These are phyloP conservation scores for Anisodus tanguticus DNA, from an alignment of 257 asterid species.

Conservation along the genomic window DNA sequence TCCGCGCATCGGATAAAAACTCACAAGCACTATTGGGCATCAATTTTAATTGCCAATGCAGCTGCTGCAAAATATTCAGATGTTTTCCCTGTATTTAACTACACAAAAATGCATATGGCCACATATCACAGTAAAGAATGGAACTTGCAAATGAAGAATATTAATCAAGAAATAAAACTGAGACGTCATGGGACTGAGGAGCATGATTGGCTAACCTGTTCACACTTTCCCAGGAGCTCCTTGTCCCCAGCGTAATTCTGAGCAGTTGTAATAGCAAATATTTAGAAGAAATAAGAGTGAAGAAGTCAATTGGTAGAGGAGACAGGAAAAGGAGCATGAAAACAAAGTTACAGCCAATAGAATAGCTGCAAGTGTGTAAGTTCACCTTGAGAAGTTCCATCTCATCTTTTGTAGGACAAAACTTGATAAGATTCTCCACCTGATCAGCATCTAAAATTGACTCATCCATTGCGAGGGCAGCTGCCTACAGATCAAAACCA, in stretches of 20 bases:
- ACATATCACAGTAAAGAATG: background rate
- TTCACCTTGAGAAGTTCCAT: constrained; percentile 97
- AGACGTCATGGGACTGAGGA: background rate
- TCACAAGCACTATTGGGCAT: constrained; percentile 9
- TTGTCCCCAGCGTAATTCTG: constrained; percentile 88
- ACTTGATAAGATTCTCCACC: constrained; percentile 94
- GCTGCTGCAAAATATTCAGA: constrained; percentile 11
- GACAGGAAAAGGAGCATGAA: background rate
- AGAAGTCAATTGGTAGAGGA: background rate
- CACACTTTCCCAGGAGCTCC: constrained; percentile 93
- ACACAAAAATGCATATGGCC: background rate
- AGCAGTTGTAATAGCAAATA: constrained; percentile 35
- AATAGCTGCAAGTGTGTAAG: background rate
- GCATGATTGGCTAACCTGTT: constrained; percentile 64
- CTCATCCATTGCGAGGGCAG: constrained; percentile 97
- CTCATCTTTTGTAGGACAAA: constrained; percentile 98
- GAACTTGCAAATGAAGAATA: constrained; percentile 19
- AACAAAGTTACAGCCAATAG: constrained; percentile 8
- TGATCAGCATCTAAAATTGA: constrained; percentile 96
- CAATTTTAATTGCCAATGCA: constrained; percentile 9
- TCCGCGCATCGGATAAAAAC: background rate
- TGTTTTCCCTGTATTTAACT: background rate
- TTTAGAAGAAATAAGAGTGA: constrained; percentile 29
- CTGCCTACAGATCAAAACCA: constrained; percentile 61
- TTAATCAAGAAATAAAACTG: background rate